Percentiles rank a stretch among this genome's conserved stretches.
These are phyloP conservation scores for Baeospora myosura DNA, from an alignment of 1,284 basidiomycete genomes.

Conservation along the genomic window DNA sequence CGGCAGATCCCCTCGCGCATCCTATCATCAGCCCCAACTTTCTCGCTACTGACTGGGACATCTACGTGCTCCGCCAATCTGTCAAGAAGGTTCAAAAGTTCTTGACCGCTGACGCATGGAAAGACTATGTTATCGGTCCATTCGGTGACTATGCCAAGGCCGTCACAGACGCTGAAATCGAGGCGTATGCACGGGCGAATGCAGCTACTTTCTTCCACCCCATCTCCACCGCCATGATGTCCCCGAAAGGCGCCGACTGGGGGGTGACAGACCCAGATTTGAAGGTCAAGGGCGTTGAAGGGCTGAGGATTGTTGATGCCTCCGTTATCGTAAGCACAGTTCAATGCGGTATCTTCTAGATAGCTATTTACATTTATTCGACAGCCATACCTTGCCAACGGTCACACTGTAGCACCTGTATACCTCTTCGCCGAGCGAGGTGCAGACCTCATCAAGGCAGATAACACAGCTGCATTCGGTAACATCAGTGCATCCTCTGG, in stretches of 20 bases:
- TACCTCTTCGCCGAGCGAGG: conserved; percentile 6
- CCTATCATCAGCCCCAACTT: conserved; percentile 25
- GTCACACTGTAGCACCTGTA: conserved; percentile 1
- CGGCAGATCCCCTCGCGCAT: conserved; percentile 20
- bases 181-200: conserved; percentile 9
- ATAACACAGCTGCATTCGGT: too few relatives aligned
- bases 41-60: conserved; percentile 15
- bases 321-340: conserved; percentile 12
- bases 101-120: conserved; percentile 12
- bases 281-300: conserved; percentile 15
- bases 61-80: conserved; percentile 11
- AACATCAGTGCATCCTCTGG: too few relatives aligned
- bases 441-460: conserved; percentile 7
- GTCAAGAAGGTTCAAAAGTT: conserved; percentile 12
- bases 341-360: not conserved
- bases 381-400: conserved; percentile 4
- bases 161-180: conserved; percentile 11
- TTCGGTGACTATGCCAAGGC: conserved; percentile 7
- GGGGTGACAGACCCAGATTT: conserved; percentile 15
- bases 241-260: conserved; percentile 8
- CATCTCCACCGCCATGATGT: conserved; percentile 12
- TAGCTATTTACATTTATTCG: conserved; percentile 13
- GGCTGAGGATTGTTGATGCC: conserved; percentile 16
- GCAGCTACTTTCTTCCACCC: conserved; percentile 10
- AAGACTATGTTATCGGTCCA: conserved; percentile 13